Percentiles rank a stretch among this genome's conserved stretches.
phyloP scores from a whole-genome alignment of 164 flowering plant species.

The Magnolia kwangsiensis region DNA sequence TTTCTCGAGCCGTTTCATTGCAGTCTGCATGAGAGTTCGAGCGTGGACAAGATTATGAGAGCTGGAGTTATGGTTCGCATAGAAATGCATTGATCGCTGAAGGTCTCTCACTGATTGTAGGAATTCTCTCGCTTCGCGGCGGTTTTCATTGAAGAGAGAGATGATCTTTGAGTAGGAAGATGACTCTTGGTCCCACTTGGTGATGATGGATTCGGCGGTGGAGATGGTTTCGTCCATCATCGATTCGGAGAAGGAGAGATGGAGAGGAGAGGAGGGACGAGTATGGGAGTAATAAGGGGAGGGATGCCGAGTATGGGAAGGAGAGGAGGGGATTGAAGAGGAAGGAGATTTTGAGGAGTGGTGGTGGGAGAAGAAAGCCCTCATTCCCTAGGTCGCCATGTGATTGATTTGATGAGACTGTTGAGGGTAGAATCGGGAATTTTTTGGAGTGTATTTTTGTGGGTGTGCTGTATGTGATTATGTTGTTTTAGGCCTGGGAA shows the following conservation, averaged over 20 bases:
- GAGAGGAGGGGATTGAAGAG: no score
- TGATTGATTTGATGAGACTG: no score
- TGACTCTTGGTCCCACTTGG: no score
- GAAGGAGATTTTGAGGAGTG: no score
- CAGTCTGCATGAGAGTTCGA: conserved; percentile 51
- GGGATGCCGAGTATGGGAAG: not conserved
- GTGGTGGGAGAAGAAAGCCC: no score
- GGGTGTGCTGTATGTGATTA: no score
- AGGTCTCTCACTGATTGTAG: conserved; percentile 31
- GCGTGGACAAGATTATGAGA: conserved; percentile 34
- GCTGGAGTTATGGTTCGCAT: conserved; percentile 22
- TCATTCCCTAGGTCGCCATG: no score
- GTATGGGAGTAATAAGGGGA: conserved; percentile 21
- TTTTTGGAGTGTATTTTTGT: not conserved
- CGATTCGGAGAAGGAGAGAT: no score
- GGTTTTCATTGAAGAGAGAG: not conserved
- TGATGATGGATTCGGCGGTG: no score
- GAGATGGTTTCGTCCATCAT: no score
- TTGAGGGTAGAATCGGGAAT: no score
- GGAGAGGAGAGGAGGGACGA: conserved; percentile 21
- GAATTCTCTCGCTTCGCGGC: conserved; percentile 41
- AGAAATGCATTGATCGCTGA: conserved; percentile 48
- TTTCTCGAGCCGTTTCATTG: conserved; percentile 62
- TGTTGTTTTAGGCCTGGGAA: not conserved
- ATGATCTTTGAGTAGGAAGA: not conserved